phyloP scores from a whole-genome alignment of 2,329 filamentous ascomycete genomes.

The Sporothrix dimorphospora region DNA sequence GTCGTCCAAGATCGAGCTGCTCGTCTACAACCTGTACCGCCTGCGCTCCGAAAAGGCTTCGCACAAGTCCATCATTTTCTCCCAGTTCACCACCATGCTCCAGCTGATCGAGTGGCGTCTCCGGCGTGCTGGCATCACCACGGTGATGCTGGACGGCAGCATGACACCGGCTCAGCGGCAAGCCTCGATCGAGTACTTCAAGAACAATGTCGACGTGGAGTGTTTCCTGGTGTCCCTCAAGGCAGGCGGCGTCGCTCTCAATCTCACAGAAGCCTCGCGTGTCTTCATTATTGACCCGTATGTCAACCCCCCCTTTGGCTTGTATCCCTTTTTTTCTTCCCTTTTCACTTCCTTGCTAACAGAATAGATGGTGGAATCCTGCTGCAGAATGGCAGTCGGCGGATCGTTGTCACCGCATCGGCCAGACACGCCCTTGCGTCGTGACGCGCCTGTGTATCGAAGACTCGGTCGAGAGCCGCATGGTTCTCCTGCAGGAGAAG shows the following conservation, averaged over 20 bases:
- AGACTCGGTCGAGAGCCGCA: conserved; percentile 93
- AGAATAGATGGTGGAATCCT: conserved; percentile 85
- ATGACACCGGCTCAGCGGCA: conserved; percentile 96
- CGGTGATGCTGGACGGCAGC: conserved; percentile 95
- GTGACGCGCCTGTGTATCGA: conserved; percentile 96
- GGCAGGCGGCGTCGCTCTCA: conserved; percentile 92
- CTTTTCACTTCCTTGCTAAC: background rate
- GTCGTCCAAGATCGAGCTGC: conserved; percentile 95
- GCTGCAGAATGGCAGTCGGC: conserved; percentile 99
- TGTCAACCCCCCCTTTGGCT: background rate
- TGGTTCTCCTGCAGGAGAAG: conserved; percentile 96
- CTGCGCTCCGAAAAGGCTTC: conserved; percentile 90
- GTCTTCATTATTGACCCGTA: conserved; percentile 93
- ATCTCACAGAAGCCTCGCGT: conserved; percentile 89
- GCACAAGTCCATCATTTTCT: conserved; percentile 96
- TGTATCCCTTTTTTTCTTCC: background rate
- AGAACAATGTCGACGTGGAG: conserved; percentile 91
- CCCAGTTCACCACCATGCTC: conserved; percentile 95
- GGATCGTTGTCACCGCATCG: conserved; percentile 91
- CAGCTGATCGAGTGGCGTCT: conserved; percentile 97
- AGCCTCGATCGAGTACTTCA: conserved; percentile 93
- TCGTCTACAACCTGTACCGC: conserved; percentile 92
- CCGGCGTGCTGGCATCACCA: conserved; percentile 94
- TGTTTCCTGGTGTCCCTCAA: conserved; percentile 96
- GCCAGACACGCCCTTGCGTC: conserved; percentile 88